Evolutionary conservation across 176 grass and related monocot species (phyloP).

Genomic region (Triticum monococcum): DNA sequence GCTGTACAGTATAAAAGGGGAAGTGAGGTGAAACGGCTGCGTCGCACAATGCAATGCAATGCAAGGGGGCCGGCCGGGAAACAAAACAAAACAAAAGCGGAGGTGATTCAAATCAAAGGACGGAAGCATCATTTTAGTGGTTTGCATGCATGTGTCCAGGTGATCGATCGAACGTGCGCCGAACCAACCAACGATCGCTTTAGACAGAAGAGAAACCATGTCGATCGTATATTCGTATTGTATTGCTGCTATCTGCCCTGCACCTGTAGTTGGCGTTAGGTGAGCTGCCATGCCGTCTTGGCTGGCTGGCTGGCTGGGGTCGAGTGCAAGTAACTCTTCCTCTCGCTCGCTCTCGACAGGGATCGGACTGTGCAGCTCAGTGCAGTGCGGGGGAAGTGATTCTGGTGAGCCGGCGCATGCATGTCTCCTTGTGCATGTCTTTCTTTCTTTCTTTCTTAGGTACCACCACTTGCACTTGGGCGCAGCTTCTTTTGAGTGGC

Average conservation of each 20-base stretch:
- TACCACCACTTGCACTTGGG: neutral
- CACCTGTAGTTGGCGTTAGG: constrained; percentile 15
- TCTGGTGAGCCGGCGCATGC: constrained; percentile 24
- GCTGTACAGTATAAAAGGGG: neutral
- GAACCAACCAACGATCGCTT: constrained; percentile 19
- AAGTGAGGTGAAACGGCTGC: constrained; percentile 28
- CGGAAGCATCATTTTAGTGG: constrained; percentile 32
- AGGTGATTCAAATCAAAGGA: neutral
- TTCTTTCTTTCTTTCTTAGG: neutral
- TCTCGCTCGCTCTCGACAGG: neutral
- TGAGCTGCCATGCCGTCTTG: neutral
- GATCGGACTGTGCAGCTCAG: neutral
- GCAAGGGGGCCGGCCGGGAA: too few species aligned
- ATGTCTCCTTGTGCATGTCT: constrained; percentile 26
- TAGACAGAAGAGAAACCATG: constrained; percentile 11
- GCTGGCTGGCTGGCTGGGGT: constrained; percentile 1
- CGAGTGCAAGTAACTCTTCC: constrained; percentile 51
- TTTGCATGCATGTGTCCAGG: neutral
- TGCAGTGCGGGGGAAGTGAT: constrained; percentile 30
- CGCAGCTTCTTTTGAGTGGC: neutral
- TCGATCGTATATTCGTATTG: neutral
- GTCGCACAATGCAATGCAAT: constrained; percentile 11
- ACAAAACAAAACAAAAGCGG: neutral
- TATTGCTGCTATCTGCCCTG: neutral
- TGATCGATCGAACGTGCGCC: neutral